A percentile compares a stretch with the other conserved stretches of the same genome.
Evolutionary conservation across 2,329 filamentous ascomycete genomes (phyloP).

Genomic region (Cylindrodendrum hubeiense): DNA sequence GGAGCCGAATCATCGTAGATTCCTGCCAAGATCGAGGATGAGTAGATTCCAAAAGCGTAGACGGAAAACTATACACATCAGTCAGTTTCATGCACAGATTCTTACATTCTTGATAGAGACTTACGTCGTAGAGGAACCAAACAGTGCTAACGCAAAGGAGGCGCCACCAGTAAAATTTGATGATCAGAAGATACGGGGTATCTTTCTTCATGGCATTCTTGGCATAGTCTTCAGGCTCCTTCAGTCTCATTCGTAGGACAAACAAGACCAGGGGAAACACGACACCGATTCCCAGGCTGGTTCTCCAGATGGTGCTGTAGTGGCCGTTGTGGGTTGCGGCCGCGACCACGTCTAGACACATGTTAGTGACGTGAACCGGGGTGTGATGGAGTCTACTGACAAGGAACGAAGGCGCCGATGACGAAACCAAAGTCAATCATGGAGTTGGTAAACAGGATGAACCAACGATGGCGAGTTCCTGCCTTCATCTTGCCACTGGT

Average conservation of each 20-base stretch:
- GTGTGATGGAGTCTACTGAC: constrained; percentile 38
- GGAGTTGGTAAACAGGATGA: constrained; percentile 89
- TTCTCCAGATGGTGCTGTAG: constrained; percentile 82
- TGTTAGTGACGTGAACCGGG: fast-evolving
- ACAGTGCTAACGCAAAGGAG: constrained; percentile 78
- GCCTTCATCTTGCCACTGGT: constrained; percentile 84
- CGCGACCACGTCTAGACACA: constrained; percentile 59
- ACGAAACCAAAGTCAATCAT: constrained; percentile 90
- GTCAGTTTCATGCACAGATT: not conserved
- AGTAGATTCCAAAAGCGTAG: constrained; percentile 90
- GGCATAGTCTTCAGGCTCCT: constrained; percentile 84
- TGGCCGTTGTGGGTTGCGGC: constrained; percentile 71
- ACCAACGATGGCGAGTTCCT: constrained; percentile 90
- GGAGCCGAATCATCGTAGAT: constrained; percentile 70
- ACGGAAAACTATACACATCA: constrained; percentile 70
- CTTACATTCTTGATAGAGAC: constrained; percentile 42
- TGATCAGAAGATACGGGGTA: constrained; percentile 67
- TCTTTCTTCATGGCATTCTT: constrained; percentile 74
- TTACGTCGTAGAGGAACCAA: constrained; percentile 86
- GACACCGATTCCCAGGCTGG: constrained; percentile 81
- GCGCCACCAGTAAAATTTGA: constrained; percentile 79
- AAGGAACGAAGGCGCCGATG: constrained; percentile 81
- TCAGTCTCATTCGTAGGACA: constrained; percentile 77
- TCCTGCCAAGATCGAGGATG: constrained; percentile 77
- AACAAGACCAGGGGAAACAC: constrained; percentile 82